Conservation (phyloP, 2,329 filamentous ascomycete species). For the Penicillium sp. region DNA sequence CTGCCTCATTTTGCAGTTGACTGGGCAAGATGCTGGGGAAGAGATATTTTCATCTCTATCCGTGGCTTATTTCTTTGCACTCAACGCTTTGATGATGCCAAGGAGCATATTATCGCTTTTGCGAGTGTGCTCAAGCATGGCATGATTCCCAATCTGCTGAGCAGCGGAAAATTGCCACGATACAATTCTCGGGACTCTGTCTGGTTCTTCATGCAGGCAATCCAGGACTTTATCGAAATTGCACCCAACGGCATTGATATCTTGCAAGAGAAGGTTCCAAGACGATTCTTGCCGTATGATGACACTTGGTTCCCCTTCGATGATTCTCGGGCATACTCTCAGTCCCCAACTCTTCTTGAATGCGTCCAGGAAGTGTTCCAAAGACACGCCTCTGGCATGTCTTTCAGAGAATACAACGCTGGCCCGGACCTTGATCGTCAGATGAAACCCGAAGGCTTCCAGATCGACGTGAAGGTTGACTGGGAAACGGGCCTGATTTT, state of each 20-base stretch:
- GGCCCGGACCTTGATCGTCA: conserved; percentile 84
- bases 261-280: conserved; percentile 71
- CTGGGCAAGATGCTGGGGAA: conserved; percentile 96
- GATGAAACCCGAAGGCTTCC: conserved; percentile 89
- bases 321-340: conserved; percentile 81
- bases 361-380: conserved; percentile 92
- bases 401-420: conserved; percentile 92
- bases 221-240: conserved; percentile 86
- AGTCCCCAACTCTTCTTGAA: conserved; percentile 78
- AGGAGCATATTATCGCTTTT: conserved; percentile 91
- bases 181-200: conserved; percentile 97
- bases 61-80: conserved; percentile 90
- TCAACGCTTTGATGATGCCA: conserved; percentile 81
- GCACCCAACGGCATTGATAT: conserved; percentile 73
- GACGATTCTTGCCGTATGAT: conserved; percentile 90
- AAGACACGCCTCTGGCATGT: conserved; percentile 83
- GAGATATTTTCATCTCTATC: conserved; percentile 94
- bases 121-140: conserved; percentile 96
- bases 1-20: conserved; percentile 89
- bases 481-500: conserved; percentile 90
- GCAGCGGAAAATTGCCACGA: conserved; percentile 77
- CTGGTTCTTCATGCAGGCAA: conserved; percentile 96
- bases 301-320: conserved; percentile 88
- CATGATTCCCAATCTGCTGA: conserved; percentile 93
- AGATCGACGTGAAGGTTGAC: conserved; percentile 86